phyloP scores from a whole-genome alignment of 1,284 basidiomycete species.

The Cystobasidium slooffiae region DNA sequence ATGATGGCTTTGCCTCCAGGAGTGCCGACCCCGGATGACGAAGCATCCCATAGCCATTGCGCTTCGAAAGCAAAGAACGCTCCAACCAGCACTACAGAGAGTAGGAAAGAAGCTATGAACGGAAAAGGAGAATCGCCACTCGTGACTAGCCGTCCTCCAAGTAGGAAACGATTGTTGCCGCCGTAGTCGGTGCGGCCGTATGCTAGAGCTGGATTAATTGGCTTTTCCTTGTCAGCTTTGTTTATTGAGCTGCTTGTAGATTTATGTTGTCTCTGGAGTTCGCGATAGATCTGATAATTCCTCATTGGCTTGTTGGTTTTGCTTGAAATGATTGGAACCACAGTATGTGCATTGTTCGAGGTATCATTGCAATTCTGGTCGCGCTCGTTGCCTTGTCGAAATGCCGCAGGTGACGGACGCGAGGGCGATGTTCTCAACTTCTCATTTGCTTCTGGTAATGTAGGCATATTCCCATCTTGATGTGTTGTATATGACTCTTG shows the following conservation, averaged over 20 bases:
- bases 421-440: background rate
- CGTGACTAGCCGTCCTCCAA: slow-evolving; percentile 71
- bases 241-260: background rate
- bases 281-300: slow-evolving; percentile 38
- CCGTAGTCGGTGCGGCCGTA: slow-evolving; percentile 30
- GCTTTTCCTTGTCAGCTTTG: slow-evolving; percentile 7
- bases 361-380: background rate
- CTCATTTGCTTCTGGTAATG: slow-evolving; percentile 3
- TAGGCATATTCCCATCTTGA: background rate
- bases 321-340: slow-evolving; percentile 18
- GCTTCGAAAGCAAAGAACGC: slow-evolving; percentile 69
- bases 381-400: background rate
- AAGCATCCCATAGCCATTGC: slow-evolving; percentile 77
- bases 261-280: slow-evolving; percentile 15
- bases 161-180: slow-evolving; percentile 70
- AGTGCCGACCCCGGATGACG: slow-evolving; percentile 69
- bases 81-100: slow-evolving; percentile 56
- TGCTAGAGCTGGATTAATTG: slow-evolving; percentile 9
- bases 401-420: background rate
- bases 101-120: slow-evolving; percentile 67
- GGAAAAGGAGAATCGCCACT: slow-evolving; percentile 84
- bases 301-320: slow-evolving; percentile 38
- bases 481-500: background rate
- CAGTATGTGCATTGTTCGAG: background rate
- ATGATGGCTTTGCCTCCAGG: slow-evolving; percentile 75